Evolutionary conservation across 805 yeast species (phyloP).

Genomic region (Saturnispora zaruensis): DNA sequence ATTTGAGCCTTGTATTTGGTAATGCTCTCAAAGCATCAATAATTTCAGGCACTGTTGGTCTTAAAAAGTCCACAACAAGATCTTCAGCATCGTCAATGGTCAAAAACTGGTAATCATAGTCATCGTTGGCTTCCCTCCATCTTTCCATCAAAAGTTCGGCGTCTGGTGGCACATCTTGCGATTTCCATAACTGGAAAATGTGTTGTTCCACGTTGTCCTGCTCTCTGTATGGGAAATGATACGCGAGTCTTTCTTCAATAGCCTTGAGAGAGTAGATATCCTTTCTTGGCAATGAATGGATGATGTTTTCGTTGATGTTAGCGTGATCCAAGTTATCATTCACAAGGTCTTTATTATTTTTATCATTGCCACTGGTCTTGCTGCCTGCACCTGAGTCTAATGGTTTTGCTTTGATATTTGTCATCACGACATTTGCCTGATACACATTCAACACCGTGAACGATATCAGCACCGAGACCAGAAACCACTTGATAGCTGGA

Average conservation of each 20-base stretch:
- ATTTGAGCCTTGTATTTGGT: slow-evolving; percentile 42
- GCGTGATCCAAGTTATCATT: slow-evolving; percentile 1
- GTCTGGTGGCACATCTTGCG: slow-evolving; percentile 20
- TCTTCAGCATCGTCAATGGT: slow-evolving; percentile 26
- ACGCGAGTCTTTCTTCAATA: slow-evolving; percentile 24
- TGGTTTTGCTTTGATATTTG: not conserved
- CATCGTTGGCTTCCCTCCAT: slow-evolving; percentile 27
- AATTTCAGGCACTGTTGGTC: slow-evolving; percentile 39
- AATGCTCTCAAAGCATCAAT: slow-evolving; percentile 40
- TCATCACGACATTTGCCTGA: slow-evolving; percentile 5
- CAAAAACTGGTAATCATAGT: slow-evolving; percentile 22
- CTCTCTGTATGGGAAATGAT: slow-evolving; percentile 24
- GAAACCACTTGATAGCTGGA: slow-evolving; percentile 2
- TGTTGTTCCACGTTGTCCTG: slow-evolving; percentile 23
- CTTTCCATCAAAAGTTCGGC: slow-evolving; percentile 25
- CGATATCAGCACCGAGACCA: slow-evolving; percentile 9
- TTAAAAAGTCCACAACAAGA: slow-evolving; percentile 24
- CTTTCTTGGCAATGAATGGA: slow-evolving; percentile 13
- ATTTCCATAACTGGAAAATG: slow-evolving; percentile 27
- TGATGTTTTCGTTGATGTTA: slow-evolving; percentile 1
- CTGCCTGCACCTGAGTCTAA: not conserved
- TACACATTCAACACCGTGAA: slow-evolving; percentile 9
- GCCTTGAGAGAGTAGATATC: slow-evolving; percentile 25
- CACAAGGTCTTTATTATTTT: not conserved
- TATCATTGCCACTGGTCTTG: not conserved